These are phyloP conservation scores for Byssochlamys sp. DNA, from an alignment of 2,329 filamentous ascomycete genomes.

Conservation along the genomic window DNA sequence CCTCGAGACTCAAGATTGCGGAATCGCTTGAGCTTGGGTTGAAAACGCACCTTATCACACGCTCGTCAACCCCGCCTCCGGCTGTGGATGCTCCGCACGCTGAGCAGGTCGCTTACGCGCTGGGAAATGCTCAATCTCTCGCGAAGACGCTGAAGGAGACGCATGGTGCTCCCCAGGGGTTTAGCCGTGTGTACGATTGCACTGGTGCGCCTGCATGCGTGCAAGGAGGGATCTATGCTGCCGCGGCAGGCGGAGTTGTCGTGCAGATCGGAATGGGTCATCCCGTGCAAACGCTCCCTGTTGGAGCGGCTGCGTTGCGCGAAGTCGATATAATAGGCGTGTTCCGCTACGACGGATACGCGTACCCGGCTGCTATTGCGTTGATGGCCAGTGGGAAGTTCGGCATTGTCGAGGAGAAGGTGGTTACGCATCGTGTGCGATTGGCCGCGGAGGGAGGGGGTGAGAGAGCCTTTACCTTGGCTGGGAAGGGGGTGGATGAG, in stretches of 20 bases:
- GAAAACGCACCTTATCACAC: constrained; percentile 30
- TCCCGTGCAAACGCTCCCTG: constrained; percentile 44
- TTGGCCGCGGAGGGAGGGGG: constrained; percentile 35
- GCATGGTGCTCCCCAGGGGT: constrained; percentile 22
- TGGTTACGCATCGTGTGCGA: constrained; percentile 45
- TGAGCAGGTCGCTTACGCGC: constrained; percentile 23
- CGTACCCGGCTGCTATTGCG: constrained; percentile 46
- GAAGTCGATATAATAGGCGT: constrained; percentile 51
- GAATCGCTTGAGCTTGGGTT: constrained; percentile 26
- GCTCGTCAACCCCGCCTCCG: constrained; percentile 19
- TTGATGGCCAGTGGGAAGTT: constrained; percentile 43
- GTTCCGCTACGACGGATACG: constrained; percentile 45
- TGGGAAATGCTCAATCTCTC: constrained; percentile 27
- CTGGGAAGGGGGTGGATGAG: constrained; percentile 43
- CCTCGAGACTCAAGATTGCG: constrained; percentile 47
- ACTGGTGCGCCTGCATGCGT: constrained; percentile 38
- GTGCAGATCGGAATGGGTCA: constrained; percentile 51
- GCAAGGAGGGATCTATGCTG: constrained; percentile 37
- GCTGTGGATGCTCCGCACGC: constrained; percentile 21
- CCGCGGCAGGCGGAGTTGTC: constrained; percentile 41
- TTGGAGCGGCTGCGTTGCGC: constrained; percentile 45
- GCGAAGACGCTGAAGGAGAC: constrained; percentile 22
- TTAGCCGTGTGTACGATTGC: constrained; percentile 38
- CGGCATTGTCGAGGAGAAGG: constrained; percentile 39
- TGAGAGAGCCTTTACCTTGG: constrained; percentile 43